Evolutionary conservation across 129 eudicot genomes (phyloP), one percentile per base, ranked within the genome.

Genomic region (Rutidosis leptorrhynchoides): DNA sequence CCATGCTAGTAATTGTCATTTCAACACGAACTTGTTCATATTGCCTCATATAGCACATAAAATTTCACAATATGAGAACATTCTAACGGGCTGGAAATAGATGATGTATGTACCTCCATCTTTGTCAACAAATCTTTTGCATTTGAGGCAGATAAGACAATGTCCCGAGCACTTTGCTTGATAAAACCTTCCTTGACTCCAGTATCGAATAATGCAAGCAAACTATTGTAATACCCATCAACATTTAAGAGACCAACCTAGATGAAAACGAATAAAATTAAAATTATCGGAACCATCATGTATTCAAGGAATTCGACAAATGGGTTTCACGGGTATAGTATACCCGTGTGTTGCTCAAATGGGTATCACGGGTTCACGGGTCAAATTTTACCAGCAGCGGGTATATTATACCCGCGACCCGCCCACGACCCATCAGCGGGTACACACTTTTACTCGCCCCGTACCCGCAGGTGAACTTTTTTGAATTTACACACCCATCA

Each of bases 181-280:
- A 92, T 92, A 76, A 92, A 92, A 53, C 98, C 98, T 92, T 92
- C 98, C 53, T 92, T 80, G 12, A 92, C 98, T 61, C 98, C 98
- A 24, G 80, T 92, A 75, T 92, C 98, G 68, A 92, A 92, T 71
- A 92, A 77, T 37, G 85, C 84, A 21, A 92, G 95, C 87, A 92
- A 83, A 62, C 65, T 63, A 78, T 88, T 68, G 70, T 92, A 92
- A 68, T 92, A 92, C 28, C 98, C 98, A 80, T 88, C 98, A 42
- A 92, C 89, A 61, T 92, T 92, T 70, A 92, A 79, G 40, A 92
- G 79, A 26, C 98, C 98, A 67, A 92, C 90, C 98, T 92, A 74
- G 29, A n/a, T n/a, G n/a, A 9, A 72, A 20, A 64, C 22, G 53
- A 61, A 68, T 6, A 54, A 11, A 70, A 40, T 40, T 40, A 3